These are phyloP conservation scores for Cladophialophora chaetospira DNA, from an alignment of 2,329 filamentous ascomycete species.

Conservation along the genomic window DNA sequence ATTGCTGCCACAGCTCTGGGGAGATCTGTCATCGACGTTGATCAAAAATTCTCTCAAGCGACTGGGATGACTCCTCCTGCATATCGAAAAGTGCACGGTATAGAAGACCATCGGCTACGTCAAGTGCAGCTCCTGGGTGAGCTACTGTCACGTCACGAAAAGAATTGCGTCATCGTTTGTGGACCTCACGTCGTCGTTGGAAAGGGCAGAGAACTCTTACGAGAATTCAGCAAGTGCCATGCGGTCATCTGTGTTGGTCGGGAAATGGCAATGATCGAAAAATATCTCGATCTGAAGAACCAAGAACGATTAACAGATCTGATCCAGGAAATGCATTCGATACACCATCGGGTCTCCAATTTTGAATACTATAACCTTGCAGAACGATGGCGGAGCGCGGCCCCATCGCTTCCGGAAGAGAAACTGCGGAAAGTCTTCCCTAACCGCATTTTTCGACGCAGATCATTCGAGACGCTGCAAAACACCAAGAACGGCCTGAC, in stretches of 20 bases:
- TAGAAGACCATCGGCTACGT: slow-evolving; percentile 43
- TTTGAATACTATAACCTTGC: no score
- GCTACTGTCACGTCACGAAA: slow-evolving; percentile 45
- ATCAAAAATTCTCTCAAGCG: slow-evolving; percentile 44
- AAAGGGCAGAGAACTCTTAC: slow-evolving; percentile 42
- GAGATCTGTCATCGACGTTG: slow-evolving; percentile 45
- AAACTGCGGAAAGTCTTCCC: no score
- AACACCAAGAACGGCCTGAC: no score
- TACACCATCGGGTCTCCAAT: no score
- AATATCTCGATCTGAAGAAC: no score
- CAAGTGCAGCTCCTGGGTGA: slow-evolving; percentile 44
- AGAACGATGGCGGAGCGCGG: no score
- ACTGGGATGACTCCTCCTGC: slow-evolving; percentile 33
- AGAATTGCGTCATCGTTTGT: slow-evolving; percentile 44
- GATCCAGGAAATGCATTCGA: no score
- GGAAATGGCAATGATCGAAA: slow-evolving; percentile 43
- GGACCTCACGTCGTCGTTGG: slow-evolving; percentile 43
- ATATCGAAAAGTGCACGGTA: slow-evolving; percentile 9
- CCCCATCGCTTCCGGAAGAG: no score
- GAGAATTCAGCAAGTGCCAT: slow-evolving; percentile 39
- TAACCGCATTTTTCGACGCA: no score
- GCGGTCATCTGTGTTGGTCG: slow-evolving; percentile 45
- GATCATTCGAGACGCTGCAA: no score
- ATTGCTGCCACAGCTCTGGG: slow-evolving; percentile 45
- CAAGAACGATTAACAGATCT: no score